These are phyloP conservation scores for Mycena galopus DNA, from an alignment of 768 basidiomycete genomes.

Conservation along the genomic window DNA sequence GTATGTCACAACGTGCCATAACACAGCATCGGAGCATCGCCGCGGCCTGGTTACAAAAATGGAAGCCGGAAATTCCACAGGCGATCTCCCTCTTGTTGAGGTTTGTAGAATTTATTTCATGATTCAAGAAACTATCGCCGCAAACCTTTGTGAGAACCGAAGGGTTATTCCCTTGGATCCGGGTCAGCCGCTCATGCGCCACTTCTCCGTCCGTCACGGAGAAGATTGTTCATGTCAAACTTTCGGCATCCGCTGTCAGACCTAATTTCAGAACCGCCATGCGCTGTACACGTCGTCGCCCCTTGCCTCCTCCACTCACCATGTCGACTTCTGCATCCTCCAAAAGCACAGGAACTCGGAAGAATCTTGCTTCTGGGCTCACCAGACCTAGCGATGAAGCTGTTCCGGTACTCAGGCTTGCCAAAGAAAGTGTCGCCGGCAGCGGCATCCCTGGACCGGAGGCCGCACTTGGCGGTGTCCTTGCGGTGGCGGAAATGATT, in stretches of 20 bases:
- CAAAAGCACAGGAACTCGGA: no score
- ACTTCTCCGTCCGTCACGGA: no score
- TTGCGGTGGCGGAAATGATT: constrained; percentile 7
- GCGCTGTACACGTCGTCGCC: not conserved
- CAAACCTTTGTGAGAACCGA: not conserved
- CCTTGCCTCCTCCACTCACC: no score
- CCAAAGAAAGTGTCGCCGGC: constrained; percentile 7
- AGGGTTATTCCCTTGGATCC: not conserved
- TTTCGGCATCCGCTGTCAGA: not conserved
- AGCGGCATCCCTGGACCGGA: constrained; percentile 1
- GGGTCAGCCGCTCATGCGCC: not conserved
- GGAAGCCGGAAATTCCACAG: no score
- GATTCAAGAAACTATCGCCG: not conserved
- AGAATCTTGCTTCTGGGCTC: not conserved
- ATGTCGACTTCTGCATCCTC: no score
- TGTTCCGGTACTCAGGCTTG: constrained; percentile 12
- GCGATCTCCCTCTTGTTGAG: no score
- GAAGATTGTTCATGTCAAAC: not conserved
- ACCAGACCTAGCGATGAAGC: not conserved
- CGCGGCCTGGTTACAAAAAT: no score
- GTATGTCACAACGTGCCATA: not conserved
- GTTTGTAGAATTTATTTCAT: no score
- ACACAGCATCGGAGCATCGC: not conserved
- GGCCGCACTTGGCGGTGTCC: not conserved
- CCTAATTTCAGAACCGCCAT: not conserved